Conservation (phyloP, 1,139 yeast species). For the Kodamaea ohmeri region DNA sequence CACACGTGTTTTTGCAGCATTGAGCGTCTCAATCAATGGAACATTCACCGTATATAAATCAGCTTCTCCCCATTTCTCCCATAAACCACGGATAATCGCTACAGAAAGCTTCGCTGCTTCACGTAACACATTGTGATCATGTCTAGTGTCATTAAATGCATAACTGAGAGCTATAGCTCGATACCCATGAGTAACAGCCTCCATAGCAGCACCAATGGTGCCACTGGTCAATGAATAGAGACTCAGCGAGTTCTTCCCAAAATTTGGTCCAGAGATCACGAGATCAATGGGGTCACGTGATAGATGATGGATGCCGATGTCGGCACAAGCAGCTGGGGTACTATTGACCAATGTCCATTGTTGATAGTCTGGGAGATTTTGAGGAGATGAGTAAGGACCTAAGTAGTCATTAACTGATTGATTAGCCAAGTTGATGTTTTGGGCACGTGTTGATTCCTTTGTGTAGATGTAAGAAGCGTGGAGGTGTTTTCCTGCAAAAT, state of each 20-base stretch:
- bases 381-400: constrained; percentile 66
- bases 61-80: constrained; percentile 54
- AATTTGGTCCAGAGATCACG: constrained; percentile 92
- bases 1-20: constrained; percentile 54
- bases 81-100: constrained; percentile 56
- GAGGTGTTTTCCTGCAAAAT: constrained; percentile 80
- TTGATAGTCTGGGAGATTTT: constrained; percentile 40
- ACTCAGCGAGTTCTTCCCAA: constrained; percentile 90
- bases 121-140: constrained; percentile 50
- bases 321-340: constrained; percentile 95
- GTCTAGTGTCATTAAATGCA: constrained; percentile 62
- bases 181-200: constrained; percentile 77
- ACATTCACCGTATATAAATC: constrained; percentile 84
- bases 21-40: constrained; percentile 59
- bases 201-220: constrained; percentile 98
- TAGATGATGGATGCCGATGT: constrained; percentile 79
- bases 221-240: constrained; percentile 89
- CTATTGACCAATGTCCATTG: constrained; percentile 90
- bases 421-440: constrained; percentile 11
- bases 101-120: constrained; percentile 72
- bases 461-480: constrained; percentile 67
- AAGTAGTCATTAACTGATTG: constrained; percentile 44
- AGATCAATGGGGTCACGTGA: constrained; percentile 68
- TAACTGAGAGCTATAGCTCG: constrained; percentile 79
- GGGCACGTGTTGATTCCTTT: constrained; percentile 33